phyloP scores from a whole-genome alignment of 768 basidiomycete genomes.

The Auriscalpium vulgare region DNA sequence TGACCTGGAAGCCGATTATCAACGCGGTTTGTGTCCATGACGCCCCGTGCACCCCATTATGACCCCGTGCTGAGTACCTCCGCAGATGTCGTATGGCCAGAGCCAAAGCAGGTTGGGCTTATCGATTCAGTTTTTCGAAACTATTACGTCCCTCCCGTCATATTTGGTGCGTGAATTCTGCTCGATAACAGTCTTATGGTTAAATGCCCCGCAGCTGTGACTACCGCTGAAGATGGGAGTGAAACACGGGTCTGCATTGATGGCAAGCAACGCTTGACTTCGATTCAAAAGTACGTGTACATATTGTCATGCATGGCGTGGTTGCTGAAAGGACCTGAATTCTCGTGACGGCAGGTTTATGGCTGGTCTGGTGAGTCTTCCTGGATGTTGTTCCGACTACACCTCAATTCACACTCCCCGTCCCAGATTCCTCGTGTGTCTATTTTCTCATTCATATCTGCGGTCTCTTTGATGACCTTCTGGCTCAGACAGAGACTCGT shows the following conservation, averaged over 20 bases:
- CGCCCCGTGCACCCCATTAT: neutral
- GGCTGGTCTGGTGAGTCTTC: slow-evolving; percentile 50
- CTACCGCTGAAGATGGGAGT: slow-evolving; percentile 48
- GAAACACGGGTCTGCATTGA: slow-evolving; percentile 67
- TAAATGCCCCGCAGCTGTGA: slow-evolving; percentile 32
- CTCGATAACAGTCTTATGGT: neutral
- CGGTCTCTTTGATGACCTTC: neutral
- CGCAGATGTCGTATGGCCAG: slow-evolving; percentile 73
- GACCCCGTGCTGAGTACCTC: neutral
- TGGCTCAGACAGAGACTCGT: slow-evolving; percentile 39
- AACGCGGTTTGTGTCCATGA: slow-evolving; percentile 44
- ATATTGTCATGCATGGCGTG: neutral
- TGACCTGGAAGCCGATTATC: slow-evolving; percentile 70
- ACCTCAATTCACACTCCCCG: no score
- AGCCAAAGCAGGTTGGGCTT: slow-evolving; percentile 63
- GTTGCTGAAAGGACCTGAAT: neutral
- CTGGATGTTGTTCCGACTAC: neutral
- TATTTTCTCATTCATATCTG: neutral
- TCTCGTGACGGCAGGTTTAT: slow-evolving; percentile 35
- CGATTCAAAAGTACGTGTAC: slow-evolving; percentile 50
- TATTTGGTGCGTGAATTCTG: slow-evolving; percentile 47
- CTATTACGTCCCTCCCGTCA: slow-evolving; percentile 73
- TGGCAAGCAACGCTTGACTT: slow-evolving; percentile 76
- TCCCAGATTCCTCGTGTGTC: slow-evolving; percentile 49
- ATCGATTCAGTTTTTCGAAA: slow-evolving; percentile 76